Percentiles rank a stretch among this genome's conserved stretches.
phyloP scores from a whole-genome alignment of 2,329 filamentous ascomycete species.

The Hymenoscyphus linearis region DNA sequence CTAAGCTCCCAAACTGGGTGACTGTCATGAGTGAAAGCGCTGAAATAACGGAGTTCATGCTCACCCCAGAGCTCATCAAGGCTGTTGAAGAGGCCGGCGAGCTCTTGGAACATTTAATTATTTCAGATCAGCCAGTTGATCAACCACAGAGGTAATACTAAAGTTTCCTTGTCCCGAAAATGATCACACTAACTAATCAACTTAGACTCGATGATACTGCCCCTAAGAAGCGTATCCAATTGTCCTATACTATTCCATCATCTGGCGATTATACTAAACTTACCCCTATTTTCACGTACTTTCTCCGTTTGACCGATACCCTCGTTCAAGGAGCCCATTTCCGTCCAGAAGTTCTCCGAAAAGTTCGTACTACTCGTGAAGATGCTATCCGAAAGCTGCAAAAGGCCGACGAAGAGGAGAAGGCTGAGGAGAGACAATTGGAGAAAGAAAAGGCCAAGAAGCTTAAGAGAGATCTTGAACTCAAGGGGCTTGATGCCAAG shows the following conservation, averaged over 20 bases:
- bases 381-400: conserved; percentile 74
- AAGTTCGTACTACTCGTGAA: conserved; percentile 75
- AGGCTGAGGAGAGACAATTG: conserved; percentile 68
- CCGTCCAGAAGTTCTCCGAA: conserved; percentile 83
- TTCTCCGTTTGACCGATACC: conserved; percentile 77
- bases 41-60: conserved; percentile 81
- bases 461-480: conserved; percentile 79
- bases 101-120: conserved; percentile 76
- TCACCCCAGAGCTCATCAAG: conserved; percentile 81
- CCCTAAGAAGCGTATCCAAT: conserved; percentile 80
- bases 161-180: neutral
- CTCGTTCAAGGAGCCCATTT: conserved; percentile 76
- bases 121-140: conserved; percentile 84
- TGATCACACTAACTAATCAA: conserved; percentile 7
- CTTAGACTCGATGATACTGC: conserved; percentile 73
- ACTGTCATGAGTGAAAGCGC: conserved; percentile 97
- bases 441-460: conserved; percentile 77
- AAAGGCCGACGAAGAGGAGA: conserved; percentile 72
- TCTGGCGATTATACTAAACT: conserved; percentile 58
- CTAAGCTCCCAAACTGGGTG: conserved; percentile 83
- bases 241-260: conserved; percentile 67
- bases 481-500: conserved; percentile 72
- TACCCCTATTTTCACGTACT: conserved; percentile 73
- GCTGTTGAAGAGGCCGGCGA: conserved; percentile 76
- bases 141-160: conserved; percentile 72